These are phyloP conservation scores for Trichoderma polysporum DNA, from an alignment of 2,329 filamentous ascomycete genomes.

Conservation along the genomic window DNA sequence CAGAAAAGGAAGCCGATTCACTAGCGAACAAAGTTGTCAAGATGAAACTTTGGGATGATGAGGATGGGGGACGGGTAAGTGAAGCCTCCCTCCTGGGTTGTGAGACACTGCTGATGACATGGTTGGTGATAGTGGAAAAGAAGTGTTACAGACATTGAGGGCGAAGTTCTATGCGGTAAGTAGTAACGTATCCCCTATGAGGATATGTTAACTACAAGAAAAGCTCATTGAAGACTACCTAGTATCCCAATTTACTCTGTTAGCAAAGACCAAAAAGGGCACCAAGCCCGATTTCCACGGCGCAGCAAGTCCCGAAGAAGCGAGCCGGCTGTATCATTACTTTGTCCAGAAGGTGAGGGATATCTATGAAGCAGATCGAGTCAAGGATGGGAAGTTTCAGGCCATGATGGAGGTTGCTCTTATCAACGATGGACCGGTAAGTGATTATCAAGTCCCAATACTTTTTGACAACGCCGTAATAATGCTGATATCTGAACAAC, in stretches of 20 bases:
- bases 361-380: constrained; percentile 68
- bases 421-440: constrained; percentile 77
- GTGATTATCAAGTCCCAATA: constrained; percentile 20
- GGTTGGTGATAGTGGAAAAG: constrained; percentile 71
- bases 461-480: background rate
- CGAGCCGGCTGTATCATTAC: constrained; percentile 76
- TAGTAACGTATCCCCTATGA: background rate
- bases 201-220: background rate
- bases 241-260: constrained; percentile 97
- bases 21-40: constrained; percentile 86
- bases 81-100: background rate
- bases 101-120: background rate
- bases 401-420: constrained; percentile 98
- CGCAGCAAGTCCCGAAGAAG: constrained; percentile 75
- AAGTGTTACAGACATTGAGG: constrained; percentile 81
- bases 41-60: constrained; percentile 88
- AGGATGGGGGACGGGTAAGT: constrained; percentile 63
- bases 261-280: constrained; percentile 92
- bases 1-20: constrained; percentile 79
- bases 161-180: constrained; percentile 90
- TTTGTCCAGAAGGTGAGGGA: constrained; percentile 77
- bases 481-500: background rate
- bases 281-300: constrained; percentile 94
- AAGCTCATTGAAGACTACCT: constrained; percentile 9
- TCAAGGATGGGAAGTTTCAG: constrained; percentile 95